Conservation (phyloP, 148 eudicot genomes). For the Amaranthus palmeri region DNA sequence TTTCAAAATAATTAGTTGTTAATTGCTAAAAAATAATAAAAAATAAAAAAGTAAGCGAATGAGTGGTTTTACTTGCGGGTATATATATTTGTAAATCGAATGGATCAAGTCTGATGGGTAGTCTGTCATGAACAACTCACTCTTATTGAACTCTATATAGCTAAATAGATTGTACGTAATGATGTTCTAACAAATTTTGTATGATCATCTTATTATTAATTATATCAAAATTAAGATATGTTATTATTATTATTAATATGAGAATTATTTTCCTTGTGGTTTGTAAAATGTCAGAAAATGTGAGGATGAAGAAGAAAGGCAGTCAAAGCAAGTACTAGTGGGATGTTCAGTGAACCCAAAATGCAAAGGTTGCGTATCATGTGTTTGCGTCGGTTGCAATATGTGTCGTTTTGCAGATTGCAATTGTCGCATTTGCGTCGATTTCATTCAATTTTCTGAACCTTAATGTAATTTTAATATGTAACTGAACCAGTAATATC, state of each 20-base stretch:
- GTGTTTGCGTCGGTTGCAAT: constrained; percentile 34
- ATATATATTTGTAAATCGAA: too few relatives aligned
- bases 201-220: neutral
- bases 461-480: neutral
- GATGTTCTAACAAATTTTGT: neutral
- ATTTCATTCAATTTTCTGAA: constrained; percentile 18
- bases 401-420: constrained; percentile 36
- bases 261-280: neutral
- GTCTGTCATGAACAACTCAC: too few relatives aligned
- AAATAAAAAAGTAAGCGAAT: too few relatives aligned
- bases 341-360: constrained; percentile 15
- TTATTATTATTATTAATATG: neutral
- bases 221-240: neutral
- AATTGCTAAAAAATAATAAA: too few relatives aligned
- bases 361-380: constrained; percentile 32
- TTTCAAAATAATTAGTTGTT: too few relatives aligned
- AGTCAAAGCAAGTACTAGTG: neutral
- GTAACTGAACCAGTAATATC: too few relatives aligned
- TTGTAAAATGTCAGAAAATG: constrained; percentile 5
- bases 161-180: neutral
- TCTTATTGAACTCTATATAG: neutral
- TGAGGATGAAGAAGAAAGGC: constrained; percentile 18
- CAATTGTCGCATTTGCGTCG: constrained; percentile 27
- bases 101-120: too few relatives aligned
- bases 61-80: too few relatives aligned